Evolutionary conservation across 768 basidiomycete genomes (phyloP).

Genomic region (Trametes cubensis): DNA sequence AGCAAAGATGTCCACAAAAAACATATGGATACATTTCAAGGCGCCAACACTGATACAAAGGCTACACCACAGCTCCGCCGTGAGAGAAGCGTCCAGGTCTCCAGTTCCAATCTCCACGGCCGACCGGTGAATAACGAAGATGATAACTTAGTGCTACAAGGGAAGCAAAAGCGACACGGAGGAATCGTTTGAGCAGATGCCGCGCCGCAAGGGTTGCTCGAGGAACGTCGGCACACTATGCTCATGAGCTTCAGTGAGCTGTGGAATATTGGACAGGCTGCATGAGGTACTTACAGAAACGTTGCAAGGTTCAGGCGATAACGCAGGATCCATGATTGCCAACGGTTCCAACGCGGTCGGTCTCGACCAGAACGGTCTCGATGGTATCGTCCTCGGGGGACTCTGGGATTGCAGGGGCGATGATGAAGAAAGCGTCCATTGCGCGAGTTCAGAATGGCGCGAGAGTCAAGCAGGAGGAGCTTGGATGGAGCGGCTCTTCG

Average conservation of each 20-base stretch:
- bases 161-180: neutral
- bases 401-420: conserved; percentile 21
- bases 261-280: neutral
- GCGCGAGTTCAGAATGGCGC: conserved; percentile 1
- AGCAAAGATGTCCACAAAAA: too few relatives aligned
- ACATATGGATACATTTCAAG: too few relatives aligned
- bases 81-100: neutral
- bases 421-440: conserved; percentile 27
- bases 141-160: conserved; percentile 1
- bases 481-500: neutral
- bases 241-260: neutral
- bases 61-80: too few relatives aligned
- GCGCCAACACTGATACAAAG: too few relatives aligned
- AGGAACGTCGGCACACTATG: neutral
- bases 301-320: conserved; percentile 8
- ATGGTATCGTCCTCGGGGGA: conserved; percentile 4
- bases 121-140: neutral
- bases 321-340: conserved; percentile 3
- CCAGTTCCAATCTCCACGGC: neutral
- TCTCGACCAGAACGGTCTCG: conserved; percentile 18
- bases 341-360: conserved; percentile 5
- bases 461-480: conserved; percentile 17
- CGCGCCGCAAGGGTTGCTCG: neutral
- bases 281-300: neutral
- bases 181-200: neutral